A percentile compares a stretch with the other conserved stretches of the same genome.
Evolutionary conservation across 176 grass and related monocot genomes (phyloP).

Genomic region (Avena eriantha): DNA sequence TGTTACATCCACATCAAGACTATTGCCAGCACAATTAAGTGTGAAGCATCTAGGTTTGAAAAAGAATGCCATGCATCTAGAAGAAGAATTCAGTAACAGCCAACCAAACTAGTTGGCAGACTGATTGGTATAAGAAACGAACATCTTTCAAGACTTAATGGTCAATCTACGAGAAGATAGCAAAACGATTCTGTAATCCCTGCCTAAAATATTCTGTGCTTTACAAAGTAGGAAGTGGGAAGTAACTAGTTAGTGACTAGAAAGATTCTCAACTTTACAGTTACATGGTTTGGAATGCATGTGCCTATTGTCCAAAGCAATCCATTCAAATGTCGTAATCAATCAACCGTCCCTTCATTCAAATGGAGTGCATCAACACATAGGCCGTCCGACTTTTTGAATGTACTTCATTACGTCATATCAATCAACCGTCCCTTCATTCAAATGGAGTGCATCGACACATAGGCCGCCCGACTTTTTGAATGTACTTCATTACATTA

Average conservation of each 20-base stretch:
- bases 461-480: neutral
- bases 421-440: too few relatives aligned
- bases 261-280: conserved; percentile 2
- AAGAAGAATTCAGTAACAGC: conserved; percentile 29
- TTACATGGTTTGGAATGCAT: conserved; percentile 8
- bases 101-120: conserved; percentile 10
- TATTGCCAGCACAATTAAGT: neutral
- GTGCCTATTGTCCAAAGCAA: conserved; percentile 1
- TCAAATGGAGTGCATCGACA: neutral
- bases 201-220: conserved; percentile 20
- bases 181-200: neutral
- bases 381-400: neutral
- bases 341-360: too few relatives aligned
- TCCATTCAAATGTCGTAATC: too few relatives aligned
- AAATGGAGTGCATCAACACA: neutral
- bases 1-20: neutral
- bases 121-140: conserved; percentile 2
- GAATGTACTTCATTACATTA: neutral
- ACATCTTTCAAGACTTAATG: conserved; percentile 23
- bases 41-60: neutral
- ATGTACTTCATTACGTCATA: neutral
- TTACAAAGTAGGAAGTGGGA: neutral
- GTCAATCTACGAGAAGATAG: neutral
- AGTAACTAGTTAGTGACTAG: neutral
- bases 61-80: conserved; percentile 24